A percentile compares a stretch with the other conserved stretches of the same genome.
Conservation (phyloP, 2,329 filamentous ascomycete genomes). For the Ophiostoma ulmi region DNA sequence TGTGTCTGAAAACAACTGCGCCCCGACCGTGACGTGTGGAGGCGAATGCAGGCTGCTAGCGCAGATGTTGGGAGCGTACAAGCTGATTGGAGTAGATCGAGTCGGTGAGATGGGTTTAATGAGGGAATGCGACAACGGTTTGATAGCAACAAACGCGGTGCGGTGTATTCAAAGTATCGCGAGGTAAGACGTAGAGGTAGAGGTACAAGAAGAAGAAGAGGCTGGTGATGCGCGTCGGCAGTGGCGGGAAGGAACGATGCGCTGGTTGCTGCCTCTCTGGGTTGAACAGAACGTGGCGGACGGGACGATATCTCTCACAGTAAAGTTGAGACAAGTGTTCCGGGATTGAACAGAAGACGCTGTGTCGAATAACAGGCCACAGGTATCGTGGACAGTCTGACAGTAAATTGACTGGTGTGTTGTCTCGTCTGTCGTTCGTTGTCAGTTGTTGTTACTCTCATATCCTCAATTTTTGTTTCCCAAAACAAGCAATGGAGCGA, state of each 20-base stretch:
- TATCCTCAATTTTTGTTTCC: background rate
- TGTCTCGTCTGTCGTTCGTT: background rate
- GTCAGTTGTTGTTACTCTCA: background rate
- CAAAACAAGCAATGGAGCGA: background rate
- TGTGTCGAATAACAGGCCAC: background rate
- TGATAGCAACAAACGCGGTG: background rate
- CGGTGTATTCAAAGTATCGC: background rate
- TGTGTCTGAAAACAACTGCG: background rate
- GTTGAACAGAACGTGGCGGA: background rate
- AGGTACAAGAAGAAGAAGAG: background rate
- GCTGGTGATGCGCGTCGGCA: conserved; percentile 5
- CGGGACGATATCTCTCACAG: background rate
- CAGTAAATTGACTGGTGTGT: background rate
- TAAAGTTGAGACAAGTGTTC: background rate
- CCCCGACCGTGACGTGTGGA: conserved; percentile 5
- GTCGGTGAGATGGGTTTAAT: background rate
- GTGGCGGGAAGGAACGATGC: background rate
- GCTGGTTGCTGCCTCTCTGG: background rate
- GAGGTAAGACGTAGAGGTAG: background rate
- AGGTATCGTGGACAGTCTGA: background rate
- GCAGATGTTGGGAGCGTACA: background rate
- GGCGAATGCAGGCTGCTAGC: background rate
- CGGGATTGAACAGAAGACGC: background rate
- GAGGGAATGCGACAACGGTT: background rate
- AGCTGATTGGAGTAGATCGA: background rate